phyloP scores from a whole-genome alignment of 2,329 filamentous ascomycete species.

The Aspergillus tubingensis region DNA sequence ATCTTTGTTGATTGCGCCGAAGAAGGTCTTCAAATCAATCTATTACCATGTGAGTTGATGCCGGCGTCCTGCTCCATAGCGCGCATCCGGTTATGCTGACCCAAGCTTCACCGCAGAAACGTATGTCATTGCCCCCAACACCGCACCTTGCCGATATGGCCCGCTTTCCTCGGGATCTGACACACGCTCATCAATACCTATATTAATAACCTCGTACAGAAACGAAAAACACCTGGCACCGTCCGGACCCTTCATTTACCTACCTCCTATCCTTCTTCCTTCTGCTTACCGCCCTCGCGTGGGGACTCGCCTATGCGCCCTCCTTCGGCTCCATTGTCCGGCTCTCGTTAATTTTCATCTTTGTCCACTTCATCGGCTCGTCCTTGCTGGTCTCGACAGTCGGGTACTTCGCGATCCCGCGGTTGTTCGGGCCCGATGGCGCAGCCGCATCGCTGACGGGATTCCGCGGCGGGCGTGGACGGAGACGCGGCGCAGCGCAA shows the following conservation, averaged over 20 bases:
- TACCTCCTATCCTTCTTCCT: slow-evolving; percentile 70
- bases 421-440: slow-evolving; percentile 60
- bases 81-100: neutral
- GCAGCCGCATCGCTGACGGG: slow-evolving; percentile 48
- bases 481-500: slow-evolving; percentile 52
- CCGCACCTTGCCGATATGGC: neutral
- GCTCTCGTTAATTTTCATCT: slow-evolving; percentile 52
- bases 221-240: slow-evolving; percentile 71
- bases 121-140: slow-evolving; percentile 27
- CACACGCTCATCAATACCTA: neutral
- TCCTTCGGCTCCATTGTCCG: slow-evolving; percentile 50
- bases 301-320: slow-evolving; percentile 60
- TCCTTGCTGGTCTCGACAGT: slow-evolving; percentile 62
- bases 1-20: slow-evolving; percentile 66
- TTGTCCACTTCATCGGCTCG: slow-evolving; percentile 62
- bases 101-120: slow-evolving; percentile 37
- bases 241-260: slow-evolving; percentile 69
- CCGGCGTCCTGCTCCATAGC: neutral
- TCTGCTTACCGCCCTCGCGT: slow-evolving; percentile 54
- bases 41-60: slow-evolving; percentile 63
- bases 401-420: slow-evolving; percentile 66
- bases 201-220: slow-evolving; percentile 43
- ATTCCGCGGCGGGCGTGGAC: slow-evolving; percentile 46
- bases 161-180: neutral
- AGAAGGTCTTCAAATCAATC: slow-evolving; percentile 71